A percentile compares a stretch with the other conserved stretches of the same genome.
Evolutionary conservation across 371 early-diverging fungal genomes (phyloP).

Genomic region (Chytridium lagenaria): DNA sequence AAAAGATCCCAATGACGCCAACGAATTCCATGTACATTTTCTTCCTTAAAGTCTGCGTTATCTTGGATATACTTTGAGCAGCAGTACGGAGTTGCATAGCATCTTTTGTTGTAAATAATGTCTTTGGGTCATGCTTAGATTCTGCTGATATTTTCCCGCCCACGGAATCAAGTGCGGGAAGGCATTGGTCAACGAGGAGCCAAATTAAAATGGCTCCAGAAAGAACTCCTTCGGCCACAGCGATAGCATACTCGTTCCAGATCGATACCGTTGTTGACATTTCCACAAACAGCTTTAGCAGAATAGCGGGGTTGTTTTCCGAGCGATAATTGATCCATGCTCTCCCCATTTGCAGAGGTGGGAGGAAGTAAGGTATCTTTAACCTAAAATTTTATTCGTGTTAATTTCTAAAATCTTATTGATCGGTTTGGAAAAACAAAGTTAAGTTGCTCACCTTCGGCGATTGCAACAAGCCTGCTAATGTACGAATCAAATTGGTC

Average conservation of each 20-base stretch:
- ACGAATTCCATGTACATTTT: conserved; percentile 18
- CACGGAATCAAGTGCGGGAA: background rate
- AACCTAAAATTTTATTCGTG: background rate
- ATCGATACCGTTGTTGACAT: background rate
- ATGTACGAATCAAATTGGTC: background rate
- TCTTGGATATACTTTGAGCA: background rate
- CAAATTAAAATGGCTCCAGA: background rate
- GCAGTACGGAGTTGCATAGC: background rate
- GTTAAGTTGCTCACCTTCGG: too few species aligned
- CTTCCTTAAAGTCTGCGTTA: background rate
- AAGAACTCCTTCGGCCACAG: conserved; percentile 4
- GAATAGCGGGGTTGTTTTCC: background rate
- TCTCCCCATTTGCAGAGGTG: conserved; percentile 12
- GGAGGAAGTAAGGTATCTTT: conserved; percentile 14
- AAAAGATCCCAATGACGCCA: background rate
- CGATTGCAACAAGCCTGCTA: background rate
- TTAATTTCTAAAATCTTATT: background rate
- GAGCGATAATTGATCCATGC: background rate
- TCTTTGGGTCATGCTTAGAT: background rate
- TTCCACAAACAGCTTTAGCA: background rate
- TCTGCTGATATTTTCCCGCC: background rate
- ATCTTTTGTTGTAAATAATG: background rate
- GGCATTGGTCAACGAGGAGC: background rate
- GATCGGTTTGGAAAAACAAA: too few species aligned
- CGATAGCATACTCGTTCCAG: conserved; percentile 17